phyloP scores from a whole-genome alignment of 441 rosid genomes.

The Erodium chrysanthum region DNA sequence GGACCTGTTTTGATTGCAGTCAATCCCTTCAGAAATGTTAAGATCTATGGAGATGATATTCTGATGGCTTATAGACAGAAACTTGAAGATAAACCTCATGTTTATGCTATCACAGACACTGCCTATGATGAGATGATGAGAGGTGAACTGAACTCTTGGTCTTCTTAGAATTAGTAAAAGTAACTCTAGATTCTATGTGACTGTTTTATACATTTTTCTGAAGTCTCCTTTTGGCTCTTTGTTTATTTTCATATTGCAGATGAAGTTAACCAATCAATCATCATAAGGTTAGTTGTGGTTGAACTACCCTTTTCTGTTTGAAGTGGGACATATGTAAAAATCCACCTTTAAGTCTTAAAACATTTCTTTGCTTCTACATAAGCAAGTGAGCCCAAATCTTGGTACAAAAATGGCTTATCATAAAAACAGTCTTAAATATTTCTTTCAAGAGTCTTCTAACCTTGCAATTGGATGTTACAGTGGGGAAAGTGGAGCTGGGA shows the following conservation, averaged over 20 bases:
- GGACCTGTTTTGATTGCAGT: conserved; percentile 82
- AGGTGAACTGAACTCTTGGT: conserved; percentile 36
- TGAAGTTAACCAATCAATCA: conserved; percentile 57
- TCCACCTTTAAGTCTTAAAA: not conserved
- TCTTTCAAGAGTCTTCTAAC: conserved; percentile 3
- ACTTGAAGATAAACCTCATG: conserved; percentile 60
- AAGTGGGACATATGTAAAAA: not conserved
- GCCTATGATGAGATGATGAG: conserved; percentile 89
- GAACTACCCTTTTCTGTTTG: not conserved
- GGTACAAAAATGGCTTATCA: no score
- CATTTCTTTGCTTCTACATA: no score
- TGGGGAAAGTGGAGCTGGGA: conserved; percentile 98
- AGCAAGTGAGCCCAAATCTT: no score
- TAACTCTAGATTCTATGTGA: conserved; percentile 12
- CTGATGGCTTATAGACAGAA: conserved; percentile 54
- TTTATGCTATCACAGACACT: conserved; percentile 64
- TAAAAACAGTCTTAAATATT: not conserved
- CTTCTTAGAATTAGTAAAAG: conserved; percentile 12
- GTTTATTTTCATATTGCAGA: conserved; percentile 32
- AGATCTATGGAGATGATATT: conserved; percentile 54
- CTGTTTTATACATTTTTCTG: conserved; percentile 16
- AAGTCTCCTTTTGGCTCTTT: conserved; percentile 14
- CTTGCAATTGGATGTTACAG: conserved; percentile 32
- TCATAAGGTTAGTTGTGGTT: conserved; percentile 49
- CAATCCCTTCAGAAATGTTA: conserved; percentile 68